Percentiles rank a stretch among this genome's conserved stretches.
These are phyloP conservation scores for Pisolithus thermaeus DNA, from an alignment of 1,284 basidiomycete genomes.

Conservation along the genomic window DNA sequence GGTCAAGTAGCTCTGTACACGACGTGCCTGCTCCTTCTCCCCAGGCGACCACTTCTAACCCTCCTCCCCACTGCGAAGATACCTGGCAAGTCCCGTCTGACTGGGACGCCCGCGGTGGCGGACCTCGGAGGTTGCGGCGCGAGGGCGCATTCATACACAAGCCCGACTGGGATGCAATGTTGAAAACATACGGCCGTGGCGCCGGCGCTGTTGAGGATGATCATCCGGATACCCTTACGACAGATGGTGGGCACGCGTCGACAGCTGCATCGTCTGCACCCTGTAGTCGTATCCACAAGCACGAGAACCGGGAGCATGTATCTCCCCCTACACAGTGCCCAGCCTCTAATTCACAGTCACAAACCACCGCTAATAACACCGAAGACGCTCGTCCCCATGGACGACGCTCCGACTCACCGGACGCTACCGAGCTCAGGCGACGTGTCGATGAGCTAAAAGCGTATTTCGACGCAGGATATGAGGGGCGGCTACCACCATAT, in stretches of 20 bases:
- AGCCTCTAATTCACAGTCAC: neutral
- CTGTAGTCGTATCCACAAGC: no score
- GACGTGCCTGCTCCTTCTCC: neutral
- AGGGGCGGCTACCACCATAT: neutral
- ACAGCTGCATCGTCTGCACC: neutral
- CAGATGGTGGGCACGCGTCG: neutral
- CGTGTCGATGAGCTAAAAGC: neutral
- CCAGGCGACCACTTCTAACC: neutral
- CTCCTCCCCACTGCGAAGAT: neutral
- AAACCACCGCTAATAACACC: no score
- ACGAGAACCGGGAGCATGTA: neutral
- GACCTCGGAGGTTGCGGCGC: neutral
- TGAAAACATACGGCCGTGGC: neutral
- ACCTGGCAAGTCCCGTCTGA: neutral
- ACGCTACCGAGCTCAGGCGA: neutral
- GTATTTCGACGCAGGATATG: neutral
- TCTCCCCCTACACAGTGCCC: neutral
- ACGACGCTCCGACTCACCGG: neutral
- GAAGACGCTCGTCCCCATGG: neutral
- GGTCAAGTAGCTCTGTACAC: neutral
- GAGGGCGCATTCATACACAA: neutral
- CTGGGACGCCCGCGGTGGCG: neutral
- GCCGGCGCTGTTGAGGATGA: neutral
- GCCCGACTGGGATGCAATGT: slow-evolving; percentile 1
- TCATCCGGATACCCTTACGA: neutral